A percentile compares a stretch with the other conserved stretches of the same genome.
Evolutionary conservation across 2,329 filamentous ascomycete species (phyloP).

Genomic region (Samsoniella hepiali): DNA sequence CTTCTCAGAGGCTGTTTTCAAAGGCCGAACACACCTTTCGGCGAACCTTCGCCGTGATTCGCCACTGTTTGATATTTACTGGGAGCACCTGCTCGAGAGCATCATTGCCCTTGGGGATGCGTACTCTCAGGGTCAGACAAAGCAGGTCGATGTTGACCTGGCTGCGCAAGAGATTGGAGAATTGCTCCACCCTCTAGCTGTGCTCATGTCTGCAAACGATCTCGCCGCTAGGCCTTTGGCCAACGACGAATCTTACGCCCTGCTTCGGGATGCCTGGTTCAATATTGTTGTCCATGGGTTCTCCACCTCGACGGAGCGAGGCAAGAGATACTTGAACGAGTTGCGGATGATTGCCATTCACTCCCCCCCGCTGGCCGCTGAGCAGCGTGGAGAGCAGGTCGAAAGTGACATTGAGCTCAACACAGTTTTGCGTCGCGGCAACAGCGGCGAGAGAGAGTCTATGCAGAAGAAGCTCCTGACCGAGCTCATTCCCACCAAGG

Average conservation of each 20-base stretch:
- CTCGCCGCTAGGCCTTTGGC: constrained; percentile 46
- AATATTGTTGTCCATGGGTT: constrained; percentile 96
- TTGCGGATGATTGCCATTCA: constrained; percentile 81
- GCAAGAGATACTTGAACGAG: constrained; percentile 70
- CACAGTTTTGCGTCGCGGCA: constrained; percentile 82
- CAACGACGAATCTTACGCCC: constrained; percentile 66
- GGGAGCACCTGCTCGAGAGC: constrained; percentile 77
- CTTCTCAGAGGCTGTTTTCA: constrained; percentile 72
- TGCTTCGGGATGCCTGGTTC: constrained; percentile 94
- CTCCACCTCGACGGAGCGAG: constrained; percentile 67
- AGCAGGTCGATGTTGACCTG: constrained; percentile 74
- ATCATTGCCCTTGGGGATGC: constrained; percentile 89
- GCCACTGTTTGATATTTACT: constrained; percentile 76
- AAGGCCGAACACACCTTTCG: constrained; percentile 77
- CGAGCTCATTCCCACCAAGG: constrained; percentile 70
- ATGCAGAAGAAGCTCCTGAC: constrained; percentile 78
- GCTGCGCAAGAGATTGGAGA: constrained; percentile 85
- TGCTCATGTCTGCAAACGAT: constrained; percentile 70
- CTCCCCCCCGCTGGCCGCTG: constrained; percentile 81
- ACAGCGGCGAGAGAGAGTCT: constrained; percentile 71
- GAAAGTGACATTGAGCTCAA: constrained; percentile 98
- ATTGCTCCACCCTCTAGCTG: constrained; percentile 80
- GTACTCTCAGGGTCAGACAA: constrained; percentile 68
- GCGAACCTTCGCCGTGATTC: constrained; percentile 64
- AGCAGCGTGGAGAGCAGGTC: constrained; percentile 82